phyloP scores from a whole-genome alignment of 805 yeast genomes.

The Metschnikowia proteae region DNA sequence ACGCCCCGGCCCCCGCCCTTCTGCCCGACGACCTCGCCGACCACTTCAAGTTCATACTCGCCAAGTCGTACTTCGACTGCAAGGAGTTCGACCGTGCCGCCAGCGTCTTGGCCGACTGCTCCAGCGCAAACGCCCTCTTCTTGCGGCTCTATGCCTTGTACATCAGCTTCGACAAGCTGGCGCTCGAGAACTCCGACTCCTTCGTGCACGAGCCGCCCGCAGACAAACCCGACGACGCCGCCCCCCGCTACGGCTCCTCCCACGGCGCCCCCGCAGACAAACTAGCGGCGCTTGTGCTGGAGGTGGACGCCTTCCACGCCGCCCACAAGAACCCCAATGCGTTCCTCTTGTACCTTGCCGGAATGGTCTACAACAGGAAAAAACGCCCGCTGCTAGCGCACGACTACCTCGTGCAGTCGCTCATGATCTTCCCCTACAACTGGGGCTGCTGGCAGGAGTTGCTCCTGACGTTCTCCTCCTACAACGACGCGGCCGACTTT shows the following conservation, averaged over 20 bases:
- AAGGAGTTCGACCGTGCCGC: constrained; percentile 83
- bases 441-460: constrained; percentile 95
- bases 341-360: constrained; percentile 67
- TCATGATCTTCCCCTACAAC: constrained; percentile 71
- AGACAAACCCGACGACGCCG: constrained; percentile 2
- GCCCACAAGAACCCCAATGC: constrained; percentile 41
- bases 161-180: constrained; percentile 72
- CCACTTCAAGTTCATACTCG: constrained; percentile 51
- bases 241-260: neutral
- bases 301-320: constrained; percentile 33
- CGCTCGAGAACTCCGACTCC: constrained; percentile 69
- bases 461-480: constrained; percentile 52
- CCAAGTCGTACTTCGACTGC: constrained; percentile 70
- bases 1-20: constrained; percentile 11
- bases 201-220: constrained; percentile 41
- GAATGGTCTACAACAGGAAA: constrained; percentile 61
- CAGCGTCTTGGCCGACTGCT: constrained; percentile 49
- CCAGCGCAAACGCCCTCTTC: constrained; percentile 53
- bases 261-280: constrained; percentile 1
- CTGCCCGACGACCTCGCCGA: constrained; percentile 35
- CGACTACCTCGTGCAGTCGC: constrained; percentile 53
- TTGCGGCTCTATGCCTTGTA: constrained; percentile 64
- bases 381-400: constrained; percentile 62
- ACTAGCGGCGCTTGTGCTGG: constrained; percentile 28
- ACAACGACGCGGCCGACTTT: constrained; percentile 54